These are phyloP conservation scores for Panaeolus papilionaceus DNA, from an alignment of 768 basidiomycete species.

Conservation along the genomic window DNA sequence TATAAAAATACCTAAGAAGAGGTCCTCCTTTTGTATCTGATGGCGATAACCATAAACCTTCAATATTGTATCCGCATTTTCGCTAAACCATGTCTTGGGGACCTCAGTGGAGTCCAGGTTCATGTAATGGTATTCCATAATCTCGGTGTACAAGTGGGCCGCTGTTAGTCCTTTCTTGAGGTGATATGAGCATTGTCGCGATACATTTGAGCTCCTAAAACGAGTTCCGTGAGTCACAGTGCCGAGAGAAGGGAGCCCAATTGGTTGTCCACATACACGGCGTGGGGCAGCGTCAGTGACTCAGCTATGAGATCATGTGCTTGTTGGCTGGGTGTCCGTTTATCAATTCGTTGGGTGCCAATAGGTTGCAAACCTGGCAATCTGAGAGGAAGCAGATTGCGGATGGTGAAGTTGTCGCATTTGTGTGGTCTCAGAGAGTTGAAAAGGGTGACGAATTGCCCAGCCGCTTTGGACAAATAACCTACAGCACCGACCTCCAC, in stretches of 20 bases:
- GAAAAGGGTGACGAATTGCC: constrained; percentile 75
- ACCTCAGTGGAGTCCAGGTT: constrained; percentile 55
- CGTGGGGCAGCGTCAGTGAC: constrained; percentile 44
- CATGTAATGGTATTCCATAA: constrained; percentile 72
- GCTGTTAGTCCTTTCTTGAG: constrained; percentile 68
- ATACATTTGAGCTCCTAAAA: constrained; percentile 40
- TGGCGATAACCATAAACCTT: constrained; percentile 52
- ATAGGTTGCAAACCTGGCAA: constrained; percentile 66
- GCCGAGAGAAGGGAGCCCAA: too few relatives aligned
- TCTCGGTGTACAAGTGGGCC: constrained; percentile 73
- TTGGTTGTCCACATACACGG: constrained; percentile 37
- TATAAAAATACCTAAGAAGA: constrained; percentile 51
- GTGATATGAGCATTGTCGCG: constrained; percentile 62
- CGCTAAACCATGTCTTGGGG: constrained; percentile 76
- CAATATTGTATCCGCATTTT: constrained; percentile 71
- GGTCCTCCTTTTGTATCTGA: constrained; percentile 61
- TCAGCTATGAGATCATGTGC: constrained; percentile 38
- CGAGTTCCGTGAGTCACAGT: background rate
- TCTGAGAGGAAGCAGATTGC: constrained; percentile 60
- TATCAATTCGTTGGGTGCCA: constrained; percentile 58
- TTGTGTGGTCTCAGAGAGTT: constrained; percentile 64
- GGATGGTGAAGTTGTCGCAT: constrained; percentile 47
- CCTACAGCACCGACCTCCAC: constrained; percentile 80
- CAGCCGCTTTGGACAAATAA: constrained; percentile 70
- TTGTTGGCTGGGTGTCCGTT: constrained; percentile 61